These are phyloP conservation scores for Yarrowia sp. DNA, from an alignment of 805 yeast genomes.

Conservation along the genomic window DNA sequence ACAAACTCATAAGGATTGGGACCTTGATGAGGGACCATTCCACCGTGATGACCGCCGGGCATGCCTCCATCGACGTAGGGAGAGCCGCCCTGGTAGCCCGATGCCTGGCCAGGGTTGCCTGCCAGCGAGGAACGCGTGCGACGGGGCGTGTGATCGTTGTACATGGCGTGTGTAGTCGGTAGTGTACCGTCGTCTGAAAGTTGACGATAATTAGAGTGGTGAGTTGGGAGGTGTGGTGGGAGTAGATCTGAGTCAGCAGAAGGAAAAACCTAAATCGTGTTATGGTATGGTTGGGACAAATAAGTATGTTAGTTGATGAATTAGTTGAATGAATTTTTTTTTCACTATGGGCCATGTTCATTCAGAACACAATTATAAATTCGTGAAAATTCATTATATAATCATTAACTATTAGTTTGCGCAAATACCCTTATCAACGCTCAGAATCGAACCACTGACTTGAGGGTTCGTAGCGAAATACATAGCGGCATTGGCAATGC, in stretches of 20 bases:
- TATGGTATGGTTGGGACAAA: neutral
- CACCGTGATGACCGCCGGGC: conserved; percentile 17
- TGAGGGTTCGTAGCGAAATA: conserved; percentile 41
- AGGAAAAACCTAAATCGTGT: neutral
- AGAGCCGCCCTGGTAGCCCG: conserved; percentile 12
- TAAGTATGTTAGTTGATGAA: too few relatives aligned
- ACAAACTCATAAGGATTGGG: conserved; percentile 18
- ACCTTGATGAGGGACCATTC: conserved; percentile 10
- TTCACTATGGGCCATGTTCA: too few relatives aligned
- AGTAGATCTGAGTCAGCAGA: conserved; percentile 2
- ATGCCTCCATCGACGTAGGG: conserved; percentile 21
- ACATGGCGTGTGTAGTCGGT: neutral
- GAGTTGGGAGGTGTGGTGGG: conserved; percentile 23
- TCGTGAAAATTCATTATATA: conserved; percentile 1
- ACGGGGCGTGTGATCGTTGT: conserved; percentile 29
- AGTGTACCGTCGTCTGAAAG: neutral
- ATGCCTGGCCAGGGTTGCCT: conserved; percentile 14
- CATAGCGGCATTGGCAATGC: conserved; percentile 44
- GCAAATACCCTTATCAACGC: conserved; percentile 43
- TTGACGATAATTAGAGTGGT: conserved; percentile 35
- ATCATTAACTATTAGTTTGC: neutral
- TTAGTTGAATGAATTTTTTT: too few relatives aligned
- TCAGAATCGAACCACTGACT: conserved; percentile 42
- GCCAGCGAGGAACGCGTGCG: conserved; percentile 34
- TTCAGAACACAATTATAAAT: too few relatives aligned